Conservation (phyloP, 2,329 filamentous ascomycete genomes). For the Exophiala oligosperma region DNA sequence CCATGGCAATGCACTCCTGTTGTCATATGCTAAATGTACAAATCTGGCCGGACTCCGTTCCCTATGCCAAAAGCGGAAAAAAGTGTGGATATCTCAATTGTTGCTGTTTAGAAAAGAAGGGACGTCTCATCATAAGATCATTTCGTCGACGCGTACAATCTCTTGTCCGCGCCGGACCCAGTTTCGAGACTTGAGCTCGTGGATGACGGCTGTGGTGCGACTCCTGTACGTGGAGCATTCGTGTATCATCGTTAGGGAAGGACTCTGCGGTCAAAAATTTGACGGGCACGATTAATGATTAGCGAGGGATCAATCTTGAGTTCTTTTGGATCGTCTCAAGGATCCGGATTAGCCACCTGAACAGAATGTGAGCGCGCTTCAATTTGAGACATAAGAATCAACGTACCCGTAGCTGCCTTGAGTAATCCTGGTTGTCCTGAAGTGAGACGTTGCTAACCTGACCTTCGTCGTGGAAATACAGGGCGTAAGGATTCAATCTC, state of each 20-base stretch:
- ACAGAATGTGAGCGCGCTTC: constrained; percentile 10
- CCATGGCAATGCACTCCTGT: constrained; percentile 12
- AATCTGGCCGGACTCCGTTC: constrained; percentile 6
- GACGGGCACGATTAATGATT: constrained; percentile 11
- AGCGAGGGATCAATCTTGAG: background rate
- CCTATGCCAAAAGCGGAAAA: constrained; percentile 5
- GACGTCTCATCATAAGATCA: constrained; percentile 24
- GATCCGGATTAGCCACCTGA: constrained; percentile 30
- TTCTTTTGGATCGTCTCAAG: constrained; percentile 6
- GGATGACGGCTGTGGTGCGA: background rate
- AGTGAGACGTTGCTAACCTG: constrained; percentile 47
- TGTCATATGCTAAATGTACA: constrained; percentile 23
- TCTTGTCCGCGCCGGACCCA: background rate
- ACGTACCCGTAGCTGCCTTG: constrained; percentile 36
- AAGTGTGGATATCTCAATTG: constrained; percentile 5
- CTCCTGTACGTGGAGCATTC: background rate
- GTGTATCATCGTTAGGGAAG: background rate
- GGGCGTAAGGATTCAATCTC: constrained; percentile 44
- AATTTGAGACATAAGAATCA: background rate
- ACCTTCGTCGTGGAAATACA: constrained; percentile 42
- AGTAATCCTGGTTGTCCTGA: constrained; percentile 51
- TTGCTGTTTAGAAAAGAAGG: constrained; percentile 15
- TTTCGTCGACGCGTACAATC: constrained; percentile 5
- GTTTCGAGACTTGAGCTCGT: constrained; percentile 2
- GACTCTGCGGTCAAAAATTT: background rate